Evolutionary conservation across 106 monocot genomes (phyloP).

Genomic region (Allium sativum): DNA sequence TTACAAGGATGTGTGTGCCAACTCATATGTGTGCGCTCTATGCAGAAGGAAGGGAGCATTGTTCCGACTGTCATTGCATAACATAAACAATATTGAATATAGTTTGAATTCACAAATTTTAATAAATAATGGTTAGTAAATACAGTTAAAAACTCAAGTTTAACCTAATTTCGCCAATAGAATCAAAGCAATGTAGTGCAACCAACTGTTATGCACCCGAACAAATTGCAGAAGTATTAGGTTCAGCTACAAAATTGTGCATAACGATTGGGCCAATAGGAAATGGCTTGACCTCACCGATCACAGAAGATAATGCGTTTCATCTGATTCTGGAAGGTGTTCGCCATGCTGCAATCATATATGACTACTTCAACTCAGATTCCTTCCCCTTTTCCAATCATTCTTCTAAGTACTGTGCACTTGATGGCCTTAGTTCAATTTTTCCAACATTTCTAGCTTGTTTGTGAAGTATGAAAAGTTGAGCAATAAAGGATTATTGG

Average conservation of each 20-base stretch:
- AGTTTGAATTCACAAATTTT: no score
- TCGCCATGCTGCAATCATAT: slow-evolving; percentile 53
- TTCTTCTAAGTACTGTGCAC: slow-evolving; percentile 47
- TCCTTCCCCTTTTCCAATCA: slow-evolving; percentile 1
- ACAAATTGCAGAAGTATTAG: slow-evolving; percentile 64
- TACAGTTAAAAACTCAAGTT: background rate
- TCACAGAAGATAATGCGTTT: slow-evolving; percentile 70
- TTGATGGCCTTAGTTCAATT: slow-evolving; percentile 73
- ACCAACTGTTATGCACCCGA: slow-evolving; percentile 39
- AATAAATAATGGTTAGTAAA: no score
- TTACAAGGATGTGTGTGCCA: no score
- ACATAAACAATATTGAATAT: no score
- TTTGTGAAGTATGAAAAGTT: slow-evolving; percentile 24
- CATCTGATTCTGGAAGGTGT: slow-evolving; percentile 61
- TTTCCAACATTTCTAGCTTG: slow-evolving; percentile 63
- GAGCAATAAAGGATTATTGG: slow-evolving; percentile 46
- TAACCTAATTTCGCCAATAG: slow-evolving; percentile 59
- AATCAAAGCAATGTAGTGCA: slow-evolving; percentile 76
- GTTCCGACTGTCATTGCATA: no score
- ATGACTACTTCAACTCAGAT: slow-evolving; percentile 15
- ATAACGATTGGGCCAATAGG: slow-evolving; percentile 58
- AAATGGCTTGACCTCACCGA: slow-evolving; percentile 38
- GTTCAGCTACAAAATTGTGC: slow-evolving; percentile 63
- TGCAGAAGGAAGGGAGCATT: no score
- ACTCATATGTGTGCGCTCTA: no score